Evolutionary conservation across 768 basidiomycete species (phyloP), one percentile per base, ranked within the genome.

Genomic region (Mycena belliarum): DNA sequence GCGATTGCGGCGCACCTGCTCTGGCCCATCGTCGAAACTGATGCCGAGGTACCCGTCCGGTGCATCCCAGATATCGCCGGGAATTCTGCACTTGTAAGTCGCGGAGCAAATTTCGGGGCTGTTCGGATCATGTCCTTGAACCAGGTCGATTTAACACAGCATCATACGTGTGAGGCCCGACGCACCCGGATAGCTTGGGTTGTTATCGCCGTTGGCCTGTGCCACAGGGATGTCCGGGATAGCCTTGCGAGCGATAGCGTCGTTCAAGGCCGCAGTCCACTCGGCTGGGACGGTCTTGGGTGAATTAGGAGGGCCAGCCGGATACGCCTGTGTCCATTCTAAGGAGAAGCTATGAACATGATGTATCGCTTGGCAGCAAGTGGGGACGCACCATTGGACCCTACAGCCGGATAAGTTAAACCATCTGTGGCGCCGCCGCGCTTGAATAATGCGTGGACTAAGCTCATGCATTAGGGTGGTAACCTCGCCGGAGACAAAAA

Each of bases 1-100:
- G 29, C 29, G 29, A 32, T 32, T 10, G 2, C 15, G 4, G 14
- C 26, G 44, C 56, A 33, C 24, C 46, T 55, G 5, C 77, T 73
- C 16, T 0, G 93, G 93, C 0, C 93, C 93, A 66, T 94, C 93
- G 66, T 95, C 93, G 67, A 93, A 93, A 46, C 83, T 78, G 52
- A 84, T 74, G 2, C 76, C 89, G 49, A 91, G 73, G 50, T 79
- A 73, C 29, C 90, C 89, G 28, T 79, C 70, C 0, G 94, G 93
- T 0, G 88, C 89, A 59, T 95, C 84, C 84, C 87, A 88, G 47
- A 91, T 66, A 61, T 92, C 90, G 12, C 80, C 84, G 5, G 77
- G 63, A 10, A 75, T 79, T 43, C 68, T 67, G 70, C 91, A 94
- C 66, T 86, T 82, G 74, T 84, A 87, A 0, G 88, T 89, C 23